These are phyloP conservation scores for Penicillium canescens DNA, from an alignment of 495 filamentous ascomycete species.

Conservation along the genomic window DNA sequence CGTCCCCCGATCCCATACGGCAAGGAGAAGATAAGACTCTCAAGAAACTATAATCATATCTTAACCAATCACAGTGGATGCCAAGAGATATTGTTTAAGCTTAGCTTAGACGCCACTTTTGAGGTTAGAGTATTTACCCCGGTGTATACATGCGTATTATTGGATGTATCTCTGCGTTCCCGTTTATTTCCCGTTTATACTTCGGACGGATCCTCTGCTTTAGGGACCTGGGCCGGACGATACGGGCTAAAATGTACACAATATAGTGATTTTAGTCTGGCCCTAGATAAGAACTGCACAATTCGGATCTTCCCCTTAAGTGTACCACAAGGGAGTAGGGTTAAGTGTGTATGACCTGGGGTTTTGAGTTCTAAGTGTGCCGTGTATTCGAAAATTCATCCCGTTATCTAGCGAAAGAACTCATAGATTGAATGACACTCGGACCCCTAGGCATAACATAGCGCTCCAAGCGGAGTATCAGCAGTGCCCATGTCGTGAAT, in stretches of 20 bases:
- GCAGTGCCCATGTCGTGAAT: background rate
- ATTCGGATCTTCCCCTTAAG: background rate
- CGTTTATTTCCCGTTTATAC: too few relatives aligned
- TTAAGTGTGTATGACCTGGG: too few relatives aligned
- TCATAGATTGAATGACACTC: too few relatives aligned
- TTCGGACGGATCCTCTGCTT: too few relatives aligned
- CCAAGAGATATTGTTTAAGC: background rate
- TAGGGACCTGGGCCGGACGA: too few relatives aligned
- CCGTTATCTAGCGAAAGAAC: too few relatives aligned
- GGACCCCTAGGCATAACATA: too few relatives aligned
- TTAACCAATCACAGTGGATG: background rate
- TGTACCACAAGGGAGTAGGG: background rate
- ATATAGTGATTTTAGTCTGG: background rate
- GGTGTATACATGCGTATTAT: too few relatives aligned
- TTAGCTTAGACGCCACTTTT: background rate
- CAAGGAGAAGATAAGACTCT: conserved; percentile 1
- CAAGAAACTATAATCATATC: background rate
- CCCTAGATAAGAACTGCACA: background rate
- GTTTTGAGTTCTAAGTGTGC: background rate
- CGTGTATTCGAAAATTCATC: background rate
- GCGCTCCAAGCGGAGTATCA: too few relatives aligned
- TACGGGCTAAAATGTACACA: too few relatives aligned
- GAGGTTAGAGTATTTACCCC: background rate
- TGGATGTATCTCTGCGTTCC: too few relatives aligned
- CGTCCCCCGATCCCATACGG: background rate